Conservation (phyloP, 108 stramenopile species). For the Cyclotella distinguenda region DNA sequence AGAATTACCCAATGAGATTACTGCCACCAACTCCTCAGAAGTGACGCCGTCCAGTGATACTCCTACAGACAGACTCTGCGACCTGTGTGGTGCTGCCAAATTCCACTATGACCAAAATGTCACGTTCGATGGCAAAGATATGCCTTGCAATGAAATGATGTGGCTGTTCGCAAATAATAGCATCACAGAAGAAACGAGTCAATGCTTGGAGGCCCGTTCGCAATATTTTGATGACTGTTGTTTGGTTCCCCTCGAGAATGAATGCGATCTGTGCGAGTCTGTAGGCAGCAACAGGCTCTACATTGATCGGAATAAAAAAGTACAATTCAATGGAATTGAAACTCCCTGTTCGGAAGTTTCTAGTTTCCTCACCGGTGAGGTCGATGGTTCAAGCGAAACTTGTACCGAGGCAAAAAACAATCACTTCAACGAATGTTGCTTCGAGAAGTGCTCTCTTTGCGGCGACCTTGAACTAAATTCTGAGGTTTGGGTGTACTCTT, state of each 20-base stretch:
- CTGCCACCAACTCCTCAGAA: not conserved
- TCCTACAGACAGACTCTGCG: not conserved
- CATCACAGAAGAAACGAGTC: conserved; percentile 20
- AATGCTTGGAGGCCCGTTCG: conserved; percentile 20
- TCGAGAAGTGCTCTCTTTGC: conserved; percentile 32
- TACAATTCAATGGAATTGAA: conserved; percentile 9
- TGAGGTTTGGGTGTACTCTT: conserved; percentile 25
- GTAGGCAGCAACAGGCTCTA: conserved; percentile 1
- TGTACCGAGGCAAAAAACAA: conserved; percentile 5
- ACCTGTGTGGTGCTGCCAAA: conserved; percentile 26
- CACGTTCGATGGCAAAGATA: conserved; percentile 18
- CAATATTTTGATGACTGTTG: conserved; percentile 26
- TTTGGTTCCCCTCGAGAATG: conserved; percentile 9
- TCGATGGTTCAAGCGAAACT: conserved; percentile 23
- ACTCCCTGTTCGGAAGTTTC: conserved; percentile 15
- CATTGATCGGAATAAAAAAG: not conserved
- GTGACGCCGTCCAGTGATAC: not conserved
- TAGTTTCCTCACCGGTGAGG: not conserved
- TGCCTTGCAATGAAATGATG: conserved; percentile 27
- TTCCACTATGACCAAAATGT: conserved; percentile 11
- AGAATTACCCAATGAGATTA: not conserved
- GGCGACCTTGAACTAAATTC: conserved; percentile 17
- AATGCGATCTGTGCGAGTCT: conserved; percentile 18
- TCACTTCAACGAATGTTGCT: conserved; percentile 29
- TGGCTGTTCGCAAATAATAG: conserved; percentile 22